Conservation (phyloP, 495 filamentous ascomycete species). For the Daldinia decipiens region DNA sequence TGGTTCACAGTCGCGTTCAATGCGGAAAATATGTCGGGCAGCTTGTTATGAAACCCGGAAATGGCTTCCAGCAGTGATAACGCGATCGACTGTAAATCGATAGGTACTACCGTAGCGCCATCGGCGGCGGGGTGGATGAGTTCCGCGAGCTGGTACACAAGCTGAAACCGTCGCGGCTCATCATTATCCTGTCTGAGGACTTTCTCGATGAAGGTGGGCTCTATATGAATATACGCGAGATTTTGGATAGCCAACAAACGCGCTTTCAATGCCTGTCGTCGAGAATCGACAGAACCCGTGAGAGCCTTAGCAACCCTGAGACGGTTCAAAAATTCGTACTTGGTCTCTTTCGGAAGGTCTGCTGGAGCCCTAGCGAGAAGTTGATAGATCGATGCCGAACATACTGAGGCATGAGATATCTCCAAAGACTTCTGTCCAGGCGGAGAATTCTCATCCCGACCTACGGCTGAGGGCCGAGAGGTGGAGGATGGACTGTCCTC, state of each 20-base stretch:
- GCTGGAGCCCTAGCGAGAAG: conserved; percentile 70
- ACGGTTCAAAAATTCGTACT: conserved; percentile 88
- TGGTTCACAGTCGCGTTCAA: conserved; percentile 95
- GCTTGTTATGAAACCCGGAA: conserved; percentile 77
- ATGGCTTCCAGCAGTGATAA: conserved; percentile 83
- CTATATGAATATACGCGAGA: conserved; percentile 85
- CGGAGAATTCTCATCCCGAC: conserved; percentile 64
- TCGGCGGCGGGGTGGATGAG: conserved; percentile 80
- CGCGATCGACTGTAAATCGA: conserved; percentile 83
- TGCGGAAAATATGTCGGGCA: conserved; percentile 82
- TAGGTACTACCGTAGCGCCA: conserved; percentile 71
- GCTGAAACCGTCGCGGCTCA: conserved; percentile 87
- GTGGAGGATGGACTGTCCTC: conserved; percentile 54
- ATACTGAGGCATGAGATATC: conserved; percentile 71
- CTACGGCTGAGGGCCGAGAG: conserved; percentile 43
- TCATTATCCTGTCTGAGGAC: conserved; percentile 88
- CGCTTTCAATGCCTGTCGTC: conserved; percentile 81
- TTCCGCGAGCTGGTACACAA: conserved; percentile 91
- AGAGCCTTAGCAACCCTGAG: conserved; percentile 84
- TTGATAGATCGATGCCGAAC: conserved; percentile 69
- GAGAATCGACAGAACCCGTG: conserved; percentile 67
- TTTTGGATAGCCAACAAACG: conserved; percentile 91
- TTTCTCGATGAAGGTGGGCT: conserved; percentile 81
- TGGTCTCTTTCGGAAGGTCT: conserved; percentile 74
- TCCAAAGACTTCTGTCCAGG: conserved; percentile 71